Percentiles rank a stretch among this genome's conserved stretches.
phyloP scores from a whole-genome alignment of 805 yeast species.

The Hermanozyma aechmeae region DNA sequence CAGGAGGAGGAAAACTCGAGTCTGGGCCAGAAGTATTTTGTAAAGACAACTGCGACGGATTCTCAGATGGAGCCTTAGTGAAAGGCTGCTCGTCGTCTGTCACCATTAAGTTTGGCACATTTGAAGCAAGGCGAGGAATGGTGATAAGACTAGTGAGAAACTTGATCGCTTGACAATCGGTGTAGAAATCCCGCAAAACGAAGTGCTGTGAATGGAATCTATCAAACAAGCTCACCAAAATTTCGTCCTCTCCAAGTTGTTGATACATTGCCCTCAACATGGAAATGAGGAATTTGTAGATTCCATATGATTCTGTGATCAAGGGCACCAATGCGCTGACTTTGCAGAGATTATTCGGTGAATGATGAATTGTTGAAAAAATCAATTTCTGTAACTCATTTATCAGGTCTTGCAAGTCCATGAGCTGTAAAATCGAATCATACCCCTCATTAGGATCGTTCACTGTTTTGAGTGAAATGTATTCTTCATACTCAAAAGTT shows the following conservation, averaged over 20 bases:
- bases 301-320: constrained; percentile 87
- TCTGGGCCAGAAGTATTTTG: no score
- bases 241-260: constrained; percentile 65
- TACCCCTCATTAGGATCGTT: constrained; percentile 95
- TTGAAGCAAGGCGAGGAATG: constrained; percentile 56
- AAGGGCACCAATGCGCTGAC: constrained; percentile 83
- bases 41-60: no score
- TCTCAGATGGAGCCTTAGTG: constrained; percentile 19
- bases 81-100: constrained; percentile 33
- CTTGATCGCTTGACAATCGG: constrained; percentile 80
- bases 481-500: constrained; percentile 92
- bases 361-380: constrained; percentile 59
- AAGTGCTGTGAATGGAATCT: constrained; percentile 68
- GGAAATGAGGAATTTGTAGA: constrained; percentile 77
- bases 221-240: constrained; percentile 62
- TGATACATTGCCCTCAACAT: constrained; percentile 85
- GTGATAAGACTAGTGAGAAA: constrained; percentile 74
- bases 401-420: constrained; percentile 76
- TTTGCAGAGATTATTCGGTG: constrained; percentile 61
- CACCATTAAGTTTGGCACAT: constrained; percentile 49
- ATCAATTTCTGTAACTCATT: constrained; percentile 71
- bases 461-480: constrained; percentile 75
- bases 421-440: constrained; percentile 76
- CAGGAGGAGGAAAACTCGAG: constrained; percentile 29
- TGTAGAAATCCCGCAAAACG: constrained; percentile 70